Evolutionary conservation across 2,329 filamentous ascomycete species (phyloP).

Genomic region (Colletotrichum sp.): DNA sequence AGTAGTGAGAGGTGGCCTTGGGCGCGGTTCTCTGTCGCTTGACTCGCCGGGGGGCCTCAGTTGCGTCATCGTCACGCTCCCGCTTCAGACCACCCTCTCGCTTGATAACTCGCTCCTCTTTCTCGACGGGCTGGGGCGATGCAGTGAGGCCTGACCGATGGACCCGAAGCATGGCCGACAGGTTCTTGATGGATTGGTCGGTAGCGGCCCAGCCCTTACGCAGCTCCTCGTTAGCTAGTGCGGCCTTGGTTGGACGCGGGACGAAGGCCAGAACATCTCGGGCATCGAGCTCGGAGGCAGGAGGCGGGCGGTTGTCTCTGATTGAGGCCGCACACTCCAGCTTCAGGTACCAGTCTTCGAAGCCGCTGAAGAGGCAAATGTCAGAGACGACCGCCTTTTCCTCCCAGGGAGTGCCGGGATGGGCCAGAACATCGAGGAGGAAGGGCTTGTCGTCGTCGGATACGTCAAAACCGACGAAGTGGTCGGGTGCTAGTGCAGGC

Average conservation of each 20-base stretch:
- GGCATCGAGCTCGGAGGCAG: slow-evolving; percentile 30
- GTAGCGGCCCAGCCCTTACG: slow-evolving; percentile 36
- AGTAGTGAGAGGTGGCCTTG: slow-evolving; percentile 18
- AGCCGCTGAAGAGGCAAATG: slow-evolving; percentile 35
- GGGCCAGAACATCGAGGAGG: slow-evolving; percentile 34
- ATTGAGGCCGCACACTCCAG: slow-evolving; percentile 38
- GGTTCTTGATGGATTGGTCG: slow-evolving; percentile 29
- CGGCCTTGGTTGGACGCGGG: slow-evolving; percentile 26
- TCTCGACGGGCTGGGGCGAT: background rate
- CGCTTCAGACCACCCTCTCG: background rate
- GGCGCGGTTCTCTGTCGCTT: slow-evolving; percentile 1
- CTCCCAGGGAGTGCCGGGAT: slow-evolving; percentile 24
- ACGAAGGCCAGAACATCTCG: slow-evolving; percentile 38
- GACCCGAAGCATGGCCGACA: slow-evolving; percentile 2
- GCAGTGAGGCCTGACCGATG: background rate
- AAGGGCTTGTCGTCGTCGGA: slow-evolving; percentile 33
- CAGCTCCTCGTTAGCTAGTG: background rate
- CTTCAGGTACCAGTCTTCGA: slow-evolving; percentile 37
- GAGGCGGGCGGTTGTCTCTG: slow-evolving; percentile 15
- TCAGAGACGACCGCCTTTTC: slow-evolving; percentile 33
- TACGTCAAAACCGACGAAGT: slow-evolving; percentile 36
- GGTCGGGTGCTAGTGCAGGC: background rate
- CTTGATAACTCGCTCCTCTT: background rate
- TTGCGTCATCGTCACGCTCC: background rate
- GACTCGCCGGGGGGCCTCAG: background rate